Evolutionary conservation across 495 filamentous ascomycete species (phyloP), one percentile per base, ranked within the genome.

Genomic region (Tuber melanosporum): DNA sequence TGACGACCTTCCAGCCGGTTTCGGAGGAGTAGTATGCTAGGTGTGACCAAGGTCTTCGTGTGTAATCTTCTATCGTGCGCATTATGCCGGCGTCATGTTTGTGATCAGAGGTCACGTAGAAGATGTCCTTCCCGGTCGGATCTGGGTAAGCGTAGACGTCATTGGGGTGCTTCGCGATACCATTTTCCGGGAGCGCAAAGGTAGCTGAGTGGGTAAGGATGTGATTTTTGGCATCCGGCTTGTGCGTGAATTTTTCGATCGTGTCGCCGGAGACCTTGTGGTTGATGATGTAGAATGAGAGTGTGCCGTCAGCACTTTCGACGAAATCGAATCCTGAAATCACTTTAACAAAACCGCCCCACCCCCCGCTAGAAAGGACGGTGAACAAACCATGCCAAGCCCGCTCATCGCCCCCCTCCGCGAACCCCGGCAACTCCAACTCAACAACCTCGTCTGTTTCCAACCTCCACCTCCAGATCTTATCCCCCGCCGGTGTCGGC

Each of bases 221-320:
- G 20, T 71, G 6, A 4, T 36, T 66, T 66, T 36, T 22, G 7
- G 76, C 57, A 5, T 42, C 43, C 7, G 82, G 82, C 26, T 76
- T 41, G 73, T 83, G 79, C 42, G 62, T 57, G 74, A 83, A 83
- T 47, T 83, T 83, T 20, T 83, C 82, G 20, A 83, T 71, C 1
- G 77, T 72, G 17, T 39, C 66, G 3, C 74, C 77, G 45, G 74
- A 36, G 71, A 57, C 69, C 1, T 71, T 71, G 74, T 81, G 82
- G 79, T 83, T 83, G 74, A 83, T 75, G 46, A 77, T 62, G 70
- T 83, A 83, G 9, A 83, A 46, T 6, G 70, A 46, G 2, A 83
- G 41, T 3, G 70, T 73, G 10, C 76, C 79, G 42, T 77, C 73
- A 5, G 75, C 69, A 41, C 49, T 73, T 17, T 70, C 47, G 46